Percentiles rank a stretch among this genome's conserved stretches.
Conservation (phyloP, 768 basidiomycete species). For the Plicaturopsis crispa region DNA sequence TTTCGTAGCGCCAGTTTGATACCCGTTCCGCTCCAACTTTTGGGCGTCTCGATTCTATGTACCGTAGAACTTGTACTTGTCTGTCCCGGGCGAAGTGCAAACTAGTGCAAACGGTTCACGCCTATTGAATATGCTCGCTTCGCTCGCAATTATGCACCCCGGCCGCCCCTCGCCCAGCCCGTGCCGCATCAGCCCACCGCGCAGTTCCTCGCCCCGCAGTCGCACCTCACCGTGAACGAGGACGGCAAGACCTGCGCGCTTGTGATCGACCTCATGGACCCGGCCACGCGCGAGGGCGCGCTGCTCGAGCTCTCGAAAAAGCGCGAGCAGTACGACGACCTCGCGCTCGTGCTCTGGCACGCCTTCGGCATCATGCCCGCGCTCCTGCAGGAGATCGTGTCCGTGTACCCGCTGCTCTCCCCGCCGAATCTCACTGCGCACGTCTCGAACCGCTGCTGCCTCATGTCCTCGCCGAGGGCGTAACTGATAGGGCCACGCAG, state of each 20-base stretch:
- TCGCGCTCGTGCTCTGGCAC: constrained; percentile 96
- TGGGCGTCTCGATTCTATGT: no score
- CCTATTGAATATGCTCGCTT: no score
- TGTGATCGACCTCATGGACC: constrained; percentile 82
- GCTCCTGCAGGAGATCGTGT: constrained; percentile 94
- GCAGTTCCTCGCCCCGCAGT: constrained; percentile 31
- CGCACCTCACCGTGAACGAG: constrained; percentile 22
- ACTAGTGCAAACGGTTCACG: no score
- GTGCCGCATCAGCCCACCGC: constrained; percentile 43
- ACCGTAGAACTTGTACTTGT: no score
- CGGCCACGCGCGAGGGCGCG: constrained; percentile 79
- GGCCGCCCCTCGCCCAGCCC: no score
- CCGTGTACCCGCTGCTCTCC: constrained; percentile 92
- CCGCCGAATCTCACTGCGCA: constrained; percentile 96
- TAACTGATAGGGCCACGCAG: constrained; percentile 64
- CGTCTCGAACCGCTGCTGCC: constrained; percentile 93
- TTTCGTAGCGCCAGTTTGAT: no score
- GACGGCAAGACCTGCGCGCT: constrained; percentile 85
- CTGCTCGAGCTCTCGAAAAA: constrained; percentile 97
- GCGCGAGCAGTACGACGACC: constrained; percentile 97
- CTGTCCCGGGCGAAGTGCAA: no score
- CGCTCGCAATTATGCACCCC: no score
- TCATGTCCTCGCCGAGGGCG: no score
- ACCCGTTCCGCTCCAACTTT: no score
- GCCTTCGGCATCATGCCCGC: constrained; percentile 99